A percentile compares a stretch with the other conserved stretches of the same genome.
Conservation (phyloP, 1,284 basidiomycete species). For the Fomitiporia mediterranea region DNA sequence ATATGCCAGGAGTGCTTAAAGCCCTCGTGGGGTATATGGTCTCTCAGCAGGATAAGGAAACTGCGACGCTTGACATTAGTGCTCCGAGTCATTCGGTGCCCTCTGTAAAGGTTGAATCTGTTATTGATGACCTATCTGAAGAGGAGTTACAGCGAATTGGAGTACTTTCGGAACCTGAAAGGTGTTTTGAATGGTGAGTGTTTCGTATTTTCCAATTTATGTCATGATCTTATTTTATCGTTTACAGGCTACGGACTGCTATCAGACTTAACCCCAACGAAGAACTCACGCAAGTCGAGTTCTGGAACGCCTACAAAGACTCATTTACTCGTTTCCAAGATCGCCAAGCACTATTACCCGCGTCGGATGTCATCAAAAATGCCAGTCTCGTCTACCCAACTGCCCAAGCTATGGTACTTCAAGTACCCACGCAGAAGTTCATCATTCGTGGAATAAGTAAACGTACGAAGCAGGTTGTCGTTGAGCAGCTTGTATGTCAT, state of each 20-base stretch:
- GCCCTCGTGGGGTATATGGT: slow-evolving; percentile 63
- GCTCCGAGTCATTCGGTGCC: slow-evolving; percentile 53
- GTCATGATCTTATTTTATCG: slow-evolving; percentile 8
- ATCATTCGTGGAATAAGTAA: slow-evolving; percentile 76
- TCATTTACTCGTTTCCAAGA: slow-evolving; percentile 54
- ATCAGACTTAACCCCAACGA: slow-evolving; percentile 65
- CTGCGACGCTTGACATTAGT: slow-evolving; percentile 55
- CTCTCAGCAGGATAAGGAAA: slow-evolving; percentile 64
- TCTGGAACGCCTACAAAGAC: slow-evolving; percentile 86
- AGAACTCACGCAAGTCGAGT: slow-evolving; percentile 84
- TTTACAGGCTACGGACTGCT: slow-evolving; percentile 73
- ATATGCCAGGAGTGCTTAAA: slow-evolving; percentile 62
- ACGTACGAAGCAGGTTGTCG: slow-evolving; percentile 49
- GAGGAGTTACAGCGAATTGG: slow-evolving; percentile 63
- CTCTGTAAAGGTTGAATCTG: slow-evolving; percentile 39
- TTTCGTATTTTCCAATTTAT: slow-evolving; percentile 11
- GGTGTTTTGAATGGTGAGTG: slow-evolving; percentile 72
- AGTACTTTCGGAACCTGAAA: slow-evolving; percentile 59
- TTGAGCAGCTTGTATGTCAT: slow-evolving; percentile 60
- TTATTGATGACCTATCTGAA: slow-evolving; percentile 57
- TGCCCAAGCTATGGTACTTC: slow-evolving; percentile 79
- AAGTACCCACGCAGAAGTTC: slow-evolving; percentile 64
- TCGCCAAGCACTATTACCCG: slow-evolving; percentile 57
- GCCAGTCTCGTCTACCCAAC: slow-evolving; percentile 74
- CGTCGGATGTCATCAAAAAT: slow-evolving; percentile 85